Evolutionary conservation across 345 rosid genomes (phyloP), one percentile per base, ranked within the genome.

Genomic region (Pugionium cornutum): DNA sequence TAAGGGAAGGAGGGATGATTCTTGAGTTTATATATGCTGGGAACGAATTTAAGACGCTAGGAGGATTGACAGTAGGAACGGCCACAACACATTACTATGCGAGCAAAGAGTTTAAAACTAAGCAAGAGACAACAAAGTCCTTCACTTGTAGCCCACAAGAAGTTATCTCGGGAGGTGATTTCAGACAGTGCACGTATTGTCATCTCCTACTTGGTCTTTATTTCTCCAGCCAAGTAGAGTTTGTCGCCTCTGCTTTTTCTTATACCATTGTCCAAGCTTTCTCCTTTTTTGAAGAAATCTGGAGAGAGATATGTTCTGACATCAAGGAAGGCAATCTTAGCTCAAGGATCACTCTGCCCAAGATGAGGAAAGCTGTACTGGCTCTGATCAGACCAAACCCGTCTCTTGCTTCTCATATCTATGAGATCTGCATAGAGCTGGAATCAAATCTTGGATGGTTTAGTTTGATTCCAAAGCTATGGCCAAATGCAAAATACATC

Each of bases 11-110:
- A 58, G 89, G 96, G 52, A 92, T 81, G 84, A 83, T 85, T 49
- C 81, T 92, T n/a, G 98, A 89, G 67, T 83, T 92, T 35, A 92
- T 92, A 60, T 92, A 92, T 60, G 79, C 96, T 48, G 86, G 98
- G 62, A 89, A 88, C 51, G 85, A 71, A 46, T 88, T 77, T 75
- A 85, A 83, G 79, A 86, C 98, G 25, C 66, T 70, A 61, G 97
- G 97, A 52, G 97, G 89, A 1, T 54, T 88, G 50, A 82, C 77
- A 5, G 83, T 67, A 32, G 98, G 94, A 70, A 92, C 98, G 7
- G 98, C 98, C 31, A 92, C 98, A 45, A 75, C 98, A 18, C 98
- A 92, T 49, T 88, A 83, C 70, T 92, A 80, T 48, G 79, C 83
- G n/a, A 92, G 97, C 59, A 82, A 92, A 78, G 97, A 92, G 76